Percentiles rank a stretch among this genome's conserved stretches.
These are phyloP conservation scores for Arthroderma sp. DNA, from an alignment of 2,329 filamentous ascomycete genomes.

Conservation along the genomic window DNA sequence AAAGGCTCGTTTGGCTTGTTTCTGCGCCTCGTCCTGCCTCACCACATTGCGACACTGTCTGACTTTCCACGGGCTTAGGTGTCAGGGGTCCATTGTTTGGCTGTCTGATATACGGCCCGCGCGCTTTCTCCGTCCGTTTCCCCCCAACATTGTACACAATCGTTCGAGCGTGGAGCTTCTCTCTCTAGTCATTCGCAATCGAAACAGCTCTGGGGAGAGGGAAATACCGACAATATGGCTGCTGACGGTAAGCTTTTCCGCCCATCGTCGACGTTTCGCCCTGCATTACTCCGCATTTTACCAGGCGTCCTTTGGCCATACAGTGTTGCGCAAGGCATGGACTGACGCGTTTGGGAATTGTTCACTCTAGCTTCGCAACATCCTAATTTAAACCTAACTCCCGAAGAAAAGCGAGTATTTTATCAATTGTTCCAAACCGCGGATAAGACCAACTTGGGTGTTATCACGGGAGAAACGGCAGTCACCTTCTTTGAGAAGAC, in stretches of 20 bases:
- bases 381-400: slow-evolving; percentile 69
- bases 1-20: not conserved
- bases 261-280: not conserved
- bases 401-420: slow-evolving; percentile 89
- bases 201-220: not conserved
- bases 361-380: slow-evolving; percentile 17
- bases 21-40: not conserved
- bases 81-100: not conserved
- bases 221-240: not conserved
- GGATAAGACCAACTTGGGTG: slow-evolving; percentile 79
- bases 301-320: not conserved
- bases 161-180: not conserved
- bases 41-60: not conserved
- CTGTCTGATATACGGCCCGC: not conserved
- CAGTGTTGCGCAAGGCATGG: not conserved
- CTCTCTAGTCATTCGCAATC: not conserved
- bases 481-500: slow-evolving; percentile 98
- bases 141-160: not conserved
- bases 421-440: slow-evolving; percentile 87
- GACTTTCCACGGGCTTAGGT: not conserved
- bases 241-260: slow-evolving; percentile 1
- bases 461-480: slow-evolving; percentile 89
- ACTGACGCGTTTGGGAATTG: not conserved
- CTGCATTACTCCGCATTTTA: not conserved
- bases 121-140: not conserved